Percentiles rank a stretch among this genome's conserved stretches.
These are phyloP conservation scores for Acanthamoeba royreba DNA, from an alignment of 208 protist genomes.

Conservation along the genomic window DNA sequence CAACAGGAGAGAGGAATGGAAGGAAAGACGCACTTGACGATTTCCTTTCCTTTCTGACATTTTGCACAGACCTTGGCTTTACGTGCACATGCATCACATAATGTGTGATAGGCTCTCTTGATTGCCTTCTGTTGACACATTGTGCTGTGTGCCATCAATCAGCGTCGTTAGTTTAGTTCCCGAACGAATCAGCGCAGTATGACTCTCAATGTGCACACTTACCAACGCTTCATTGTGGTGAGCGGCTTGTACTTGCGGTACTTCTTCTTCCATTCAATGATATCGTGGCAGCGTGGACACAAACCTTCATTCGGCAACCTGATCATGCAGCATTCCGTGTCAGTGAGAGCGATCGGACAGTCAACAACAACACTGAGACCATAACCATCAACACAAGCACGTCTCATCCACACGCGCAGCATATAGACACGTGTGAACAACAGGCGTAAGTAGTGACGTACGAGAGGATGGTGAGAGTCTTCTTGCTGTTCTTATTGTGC, in stretches of 20 bases:
- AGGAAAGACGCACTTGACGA: conserved; percentile 64
- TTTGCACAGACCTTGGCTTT: conserved; percentile 75
- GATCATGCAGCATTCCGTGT: no score
- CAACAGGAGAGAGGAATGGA: not conserved
- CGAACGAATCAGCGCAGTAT: not conserved
- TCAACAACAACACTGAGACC: not conserved
- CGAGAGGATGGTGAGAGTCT: conserved; percentile 73
- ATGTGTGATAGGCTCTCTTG: conserved; percentile 76
- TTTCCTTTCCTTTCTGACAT: conserved; percentile 66
- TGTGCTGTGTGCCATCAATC: conserved; percentile 4
- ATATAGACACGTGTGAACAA: not conserved
- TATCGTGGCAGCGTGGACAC: conserved; percentile 73
- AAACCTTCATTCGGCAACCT: conserved; percentile 73
- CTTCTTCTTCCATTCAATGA: conserved; percentile 81
- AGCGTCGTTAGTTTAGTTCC: not conserved
- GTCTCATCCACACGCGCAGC: not conserved
- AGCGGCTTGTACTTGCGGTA: conserved; percentile 84
- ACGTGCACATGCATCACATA: conserved; percentile 70
- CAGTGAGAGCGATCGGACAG: no score
- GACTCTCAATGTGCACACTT: not conserved
- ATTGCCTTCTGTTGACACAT: conserved; percentile 68
- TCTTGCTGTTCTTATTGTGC: conserved; percentile 78
- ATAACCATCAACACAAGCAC: not conserved
- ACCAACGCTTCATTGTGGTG: conserved; percentile 70
- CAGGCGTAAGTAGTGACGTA: not conserved